Conservation (phyloP, 805 yeast genomes). For the Phaffomyces thermotolerans region DNA sequence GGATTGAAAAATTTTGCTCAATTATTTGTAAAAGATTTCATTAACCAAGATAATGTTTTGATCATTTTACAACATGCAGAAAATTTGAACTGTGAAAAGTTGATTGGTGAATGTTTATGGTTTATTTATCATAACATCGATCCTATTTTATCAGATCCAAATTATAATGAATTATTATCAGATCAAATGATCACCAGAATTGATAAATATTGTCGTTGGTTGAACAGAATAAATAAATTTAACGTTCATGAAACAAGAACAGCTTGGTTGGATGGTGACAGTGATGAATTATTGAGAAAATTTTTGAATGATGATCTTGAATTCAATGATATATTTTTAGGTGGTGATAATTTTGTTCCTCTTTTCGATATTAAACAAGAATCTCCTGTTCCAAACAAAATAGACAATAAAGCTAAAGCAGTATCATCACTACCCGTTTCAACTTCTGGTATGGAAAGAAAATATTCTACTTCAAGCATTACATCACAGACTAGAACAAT, state of each 20-base stretch:
- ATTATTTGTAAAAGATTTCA: slow-evolving; percentile 46
- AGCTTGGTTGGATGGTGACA: slow-evolving; percentile 26
- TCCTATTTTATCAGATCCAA: slow-evolving; percentile 39
- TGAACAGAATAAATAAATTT: slow-evolving; percentile 21
- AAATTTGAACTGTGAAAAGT: slow-evolving; percentile 41
- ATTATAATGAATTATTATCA: slow-evolving; percentile 16
- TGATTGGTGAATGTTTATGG: slow-evolving; percentile 59
- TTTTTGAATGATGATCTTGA: slow-evolving; percentile 29
- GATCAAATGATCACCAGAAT: slow-evolving; percentile 16
- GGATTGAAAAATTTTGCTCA: slow-evolving; percentile 59
- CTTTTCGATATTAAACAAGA: slow-evolving; percentile 26
- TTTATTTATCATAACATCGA: slow-evolving; percentile 62
- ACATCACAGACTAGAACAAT: slow-evolving; percentile 6
- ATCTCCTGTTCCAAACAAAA: slow-evolving; percentile 11
- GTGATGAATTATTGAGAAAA: slow-evolving; percentile 24
- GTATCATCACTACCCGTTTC: slow-evolving; percentile 6
- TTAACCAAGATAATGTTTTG: slow-evolving; percentile 53
- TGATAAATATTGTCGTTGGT: slow-evolving; percentile 31
- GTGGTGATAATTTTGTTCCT: slow-evolving; percentile 30
- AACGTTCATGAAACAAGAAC: slow-evolving; percentile 6
- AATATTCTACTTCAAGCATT: slow-evolving; percentile 1
- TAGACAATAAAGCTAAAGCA: slow-evolving; percentile 10
- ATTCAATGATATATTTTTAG: slow-evolving; percentile 37
- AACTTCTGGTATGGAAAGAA: slow-evolving; percentile 1
- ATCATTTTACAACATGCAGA: slow-evolving; percentile 49